phyloP scores from a whole-genome alignment of 306 rosid genomes.

The Cicer arietinum region DNA sequence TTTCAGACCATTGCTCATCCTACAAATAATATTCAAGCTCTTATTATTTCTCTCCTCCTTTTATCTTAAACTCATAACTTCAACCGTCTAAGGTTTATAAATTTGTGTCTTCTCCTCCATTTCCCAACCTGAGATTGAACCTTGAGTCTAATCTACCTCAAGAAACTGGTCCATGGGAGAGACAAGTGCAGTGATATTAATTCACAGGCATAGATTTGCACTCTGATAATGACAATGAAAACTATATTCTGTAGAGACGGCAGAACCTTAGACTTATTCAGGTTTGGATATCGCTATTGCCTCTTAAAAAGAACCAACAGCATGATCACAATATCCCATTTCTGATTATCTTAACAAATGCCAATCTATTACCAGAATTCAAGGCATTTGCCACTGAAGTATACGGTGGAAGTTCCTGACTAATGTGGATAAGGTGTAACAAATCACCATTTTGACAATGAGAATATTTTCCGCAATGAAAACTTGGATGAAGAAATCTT shows the following conservation, averaged over 20 bases:
- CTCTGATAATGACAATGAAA: not conserved
- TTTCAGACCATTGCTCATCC: too few relatives aligned
- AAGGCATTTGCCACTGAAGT: not conserved
- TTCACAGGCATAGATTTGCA: conserved; percentile 2
- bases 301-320: not conserved
- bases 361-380: not conserved
- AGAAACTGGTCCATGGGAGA: conserved; percentile 6
- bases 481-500: not conserved
- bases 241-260: not conserved
- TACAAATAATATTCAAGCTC: not conserved
- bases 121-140: not conserved
- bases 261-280: not conserved
- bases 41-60: not conserved
- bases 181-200: not conserved
- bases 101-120: conserved; percentile 15
- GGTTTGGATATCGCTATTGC: not conserved
- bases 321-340: not conserved
- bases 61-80: not conserved
- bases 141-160: conserved; percentile 9
- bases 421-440: too few relatives aligned
- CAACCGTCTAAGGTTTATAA: not conserved
- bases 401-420: not conserved
- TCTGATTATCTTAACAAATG: conserved; percentile 5
- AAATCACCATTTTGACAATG: too few relatives aligned
- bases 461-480: too few relatives aligned